Base-by-base conservation (phyloP, 768 basidiomycete genomes). In the Kwoniella shandongensis region DNA sequence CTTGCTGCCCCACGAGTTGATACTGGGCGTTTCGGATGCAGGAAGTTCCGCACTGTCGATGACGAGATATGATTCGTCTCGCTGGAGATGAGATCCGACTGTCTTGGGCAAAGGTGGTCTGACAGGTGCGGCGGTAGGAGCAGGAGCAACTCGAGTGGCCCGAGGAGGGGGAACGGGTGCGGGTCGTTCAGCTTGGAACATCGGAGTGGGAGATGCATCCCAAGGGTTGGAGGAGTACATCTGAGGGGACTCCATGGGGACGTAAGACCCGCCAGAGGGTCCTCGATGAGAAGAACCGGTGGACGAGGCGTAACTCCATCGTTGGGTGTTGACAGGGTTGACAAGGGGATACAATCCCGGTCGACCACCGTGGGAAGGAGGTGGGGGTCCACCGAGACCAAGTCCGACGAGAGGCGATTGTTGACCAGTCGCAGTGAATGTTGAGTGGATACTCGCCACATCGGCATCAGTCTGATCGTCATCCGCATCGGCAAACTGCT, bases 401-500 rank as follows among this genome's bases (percentile, higher is more conserved):
- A 75, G 57, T 15, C 74, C 76, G 18, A 70, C 61, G 26, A 65
- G 47, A 18, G 69, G 65, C 12, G 59, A 57, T 6, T 51, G 44
- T 36, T 60, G 63, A 18, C 47, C 57, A 1, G 62, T 38, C 32
- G 59, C 41, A 12, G 49, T 54, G 44, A 66, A 59, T 4, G 30
- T 56, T 15, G 73, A 74, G 38, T 73, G 67, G n/a, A 74, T 59
- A 35, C 61, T 67, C 12, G 70, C 69, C 5, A 71, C 62, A 23
- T 58, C 56, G n/a, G 73, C 54, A 51, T 76, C 77, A 18, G 73
- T 72, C 47, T 74, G 62, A 53, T 79, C 78, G 44, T 77, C 74
- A 42, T 79, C 78, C 11, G 78, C 78, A 65, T 79, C 78, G 30
- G 75, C 78, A 51, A 79, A 79, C 23, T 76, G 75, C 38, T 74